Conservation (phyloP, 2,329 filamentous ascomycete genomes). For the Aspergillus sp. region DNA sequence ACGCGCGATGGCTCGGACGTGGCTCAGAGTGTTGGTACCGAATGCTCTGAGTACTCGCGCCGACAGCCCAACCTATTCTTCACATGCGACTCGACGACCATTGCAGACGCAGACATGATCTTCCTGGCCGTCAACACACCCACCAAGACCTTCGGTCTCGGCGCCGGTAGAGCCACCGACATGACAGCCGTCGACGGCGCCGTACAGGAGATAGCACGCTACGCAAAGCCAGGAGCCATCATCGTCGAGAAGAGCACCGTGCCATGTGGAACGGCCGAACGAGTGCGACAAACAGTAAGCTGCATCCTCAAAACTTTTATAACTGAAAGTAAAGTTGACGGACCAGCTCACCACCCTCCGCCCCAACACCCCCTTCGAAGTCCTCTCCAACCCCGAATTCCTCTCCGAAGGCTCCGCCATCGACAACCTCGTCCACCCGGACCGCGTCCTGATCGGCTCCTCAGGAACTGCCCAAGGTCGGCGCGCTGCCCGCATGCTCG, state of each 20-base stretch:
- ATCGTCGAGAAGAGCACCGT: constrained; percentile 83
- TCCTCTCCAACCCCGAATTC: constrained; percentile 81
- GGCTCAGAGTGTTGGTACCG: constrained; percentile 7
- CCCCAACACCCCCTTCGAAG: constrained; percentile 68
- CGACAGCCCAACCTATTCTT: constrained; percentile 71
- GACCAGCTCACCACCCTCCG: constrained; percentile 42
- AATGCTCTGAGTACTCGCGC: constrained; percentile 36
- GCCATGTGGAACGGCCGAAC: constrained; percentile 71
- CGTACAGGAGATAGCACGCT: constrained; percentile 65
- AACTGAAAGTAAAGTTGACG: not conserved
- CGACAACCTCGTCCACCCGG: constrained; percentile 67
- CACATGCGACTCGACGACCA: constrained; percentile 65
- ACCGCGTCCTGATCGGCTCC: constrained; percentile 75
- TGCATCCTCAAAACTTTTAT: not conserved
- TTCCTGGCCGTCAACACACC: constrained; percentile 79
- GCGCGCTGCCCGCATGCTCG: constrained; percentile 64
- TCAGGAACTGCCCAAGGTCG: constrained; percentile 61
- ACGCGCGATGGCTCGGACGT: constrained; percentile 38
- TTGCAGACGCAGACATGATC: constrained; percentile 70
- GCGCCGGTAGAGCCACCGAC: constrained; percentile 71
- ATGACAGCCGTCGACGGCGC: constrained; percentile 72
- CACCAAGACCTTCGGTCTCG: constrained; percentile 70
- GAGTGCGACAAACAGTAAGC: constrained; percentile 67
- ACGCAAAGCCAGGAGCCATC: constrained; percentile 67
- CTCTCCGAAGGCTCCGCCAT: constrained; percentile 76